Evolutionary conservation across 768 basidiomycete species (phyloP).

Genomic region (Auricularia auricula-judae): DNA sequence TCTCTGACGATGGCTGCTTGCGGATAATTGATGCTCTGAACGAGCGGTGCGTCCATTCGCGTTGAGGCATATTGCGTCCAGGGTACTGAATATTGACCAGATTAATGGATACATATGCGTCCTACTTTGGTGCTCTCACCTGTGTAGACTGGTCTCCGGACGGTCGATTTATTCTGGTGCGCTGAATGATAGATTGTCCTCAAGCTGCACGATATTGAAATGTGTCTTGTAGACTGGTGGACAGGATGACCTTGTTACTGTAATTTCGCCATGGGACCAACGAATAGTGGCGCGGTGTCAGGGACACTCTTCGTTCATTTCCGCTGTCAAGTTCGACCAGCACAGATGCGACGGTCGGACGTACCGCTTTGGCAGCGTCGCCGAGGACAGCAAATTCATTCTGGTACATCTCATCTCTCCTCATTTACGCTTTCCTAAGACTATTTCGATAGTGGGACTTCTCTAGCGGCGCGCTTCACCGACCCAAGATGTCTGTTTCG

Average conservation of each 20-base stretch:
- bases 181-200: constrained; percentile 7
- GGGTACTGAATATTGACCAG: constrained; percentile 26
- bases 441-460: constrained; percentile 71
- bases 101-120: constrained; percentile 86
- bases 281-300: constrained; percentile 92
- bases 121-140: constrained; percentile 88
- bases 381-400: constrained; percentile 92
- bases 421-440: background rate
- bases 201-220: constrained; percentile 1
- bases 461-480: constrained; percentile 79
- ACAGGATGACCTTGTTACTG: constrained; percentile 91
- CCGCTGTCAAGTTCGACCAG: constrained; percentile 84
- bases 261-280: constrained; percentile 91
- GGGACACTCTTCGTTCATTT: constrained; percentile 93
- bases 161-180: constrained; percentile 80
- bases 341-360: constrained; percentile 77
- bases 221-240: constrained; percentile 63
- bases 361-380: constrained; percentile 91
- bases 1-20: constrained; percentile 86
- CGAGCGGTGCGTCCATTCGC: constrained; percentile 52
- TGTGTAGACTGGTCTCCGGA: constrained; percentile 95
- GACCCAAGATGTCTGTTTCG: constrained; percentile 64
- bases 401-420: constrained; percentile 40
- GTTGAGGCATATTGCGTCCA: background rate
- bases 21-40: constrained; percentile 81